A percentile compares a stretch with the other conserved stretches of the same genome.
phyloP scores from a whole-genome alignment of 345 rosid species.

The Hibiscus tridactylites region DNA sequence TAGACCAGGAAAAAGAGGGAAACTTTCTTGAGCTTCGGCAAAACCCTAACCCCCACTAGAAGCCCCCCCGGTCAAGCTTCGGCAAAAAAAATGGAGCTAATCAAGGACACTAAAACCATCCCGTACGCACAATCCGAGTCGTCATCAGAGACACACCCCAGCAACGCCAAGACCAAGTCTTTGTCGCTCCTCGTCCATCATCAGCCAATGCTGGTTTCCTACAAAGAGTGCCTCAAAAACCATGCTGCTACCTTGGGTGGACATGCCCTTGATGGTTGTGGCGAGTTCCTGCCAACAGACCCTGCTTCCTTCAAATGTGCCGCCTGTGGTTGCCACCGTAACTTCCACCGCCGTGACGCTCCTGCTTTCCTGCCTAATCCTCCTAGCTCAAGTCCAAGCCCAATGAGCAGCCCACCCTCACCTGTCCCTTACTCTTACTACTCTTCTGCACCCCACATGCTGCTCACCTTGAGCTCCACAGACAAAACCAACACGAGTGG shows the following conservation, averaged over 20 bases:
- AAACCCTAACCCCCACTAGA: conserved; percentile 5
- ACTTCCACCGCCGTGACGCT: conserved; percentile 68
- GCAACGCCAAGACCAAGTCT: neutral
- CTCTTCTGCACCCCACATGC: conserved; percentile 57
- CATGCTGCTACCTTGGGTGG: conserved; percentile 74
- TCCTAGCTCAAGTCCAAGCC: conserved; percentile 28
- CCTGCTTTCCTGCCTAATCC: conserved; percentile 11
- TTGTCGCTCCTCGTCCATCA: neutral
- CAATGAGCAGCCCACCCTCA: conserved; percentile 31
- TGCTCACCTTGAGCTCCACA: conserved; percentile 40
- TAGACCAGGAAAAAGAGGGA: neutral
- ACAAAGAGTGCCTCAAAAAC: conserved; percentile 74
- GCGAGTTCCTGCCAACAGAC: conserved; percentile 65
- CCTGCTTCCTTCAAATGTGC: conserved; percentile 61
- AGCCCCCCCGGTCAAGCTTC: neutral
- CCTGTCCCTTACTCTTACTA: conserved; percentile 55
- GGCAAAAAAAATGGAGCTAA: conserved; percentile 9
- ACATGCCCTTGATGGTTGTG: conserved; percentile 76
- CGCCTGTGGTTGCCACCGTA: conserved; percentile 94
- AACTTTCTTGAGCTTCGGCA: neutral
- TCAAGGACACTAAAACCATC: conserved; percentile 6
- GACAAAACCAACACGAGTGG: conserved; percentile 6
- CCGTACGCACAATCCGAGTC: conserved; percentile 12
- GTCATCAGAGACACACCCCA: neutral
- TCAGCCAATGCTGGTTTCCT: conserved; percentile 35